Conservation (phyloP, 179 eudicot species). For the Monotropa hypopitys region DNA sequence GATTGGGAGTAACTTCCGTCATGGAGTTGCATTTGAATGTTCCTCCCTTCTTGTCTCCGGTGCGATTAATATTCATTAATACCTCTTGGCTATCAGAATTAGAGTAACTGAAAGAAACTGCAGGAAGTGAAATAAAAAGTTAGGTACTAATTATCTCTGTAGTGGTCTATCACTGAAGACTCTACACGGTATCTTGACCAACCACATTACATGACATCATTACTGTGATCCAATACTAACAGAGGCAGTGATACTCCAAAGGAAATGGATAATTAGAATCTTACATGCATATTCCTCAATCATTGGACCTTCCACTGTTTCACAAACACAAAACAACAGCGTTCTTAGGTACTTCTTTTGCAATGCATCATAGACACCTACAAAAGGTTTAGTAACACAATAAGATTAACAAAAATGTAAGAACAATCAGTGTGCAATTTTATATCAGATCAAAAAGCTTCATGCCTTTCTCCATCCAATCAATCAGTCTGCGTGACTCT, state of each 20-base stretch:
- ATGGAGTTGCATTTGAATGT: constrained; percentile 53
- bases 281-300: constrained; percentile 92
- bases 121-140: constrained; percentile 5
- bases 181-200: not conserved
- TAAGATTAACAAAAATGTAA: not conserved
- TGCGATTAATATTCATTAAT: constrained; percentile 69
- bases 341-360: constrained; percentile 84
- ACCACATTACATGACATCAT: not conserved
- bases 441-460: not conserved
- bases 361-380: constrained; percentile 93
- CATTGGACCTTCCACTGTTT: constrained; percentile 64
- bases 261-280: constrained; percentile 7
- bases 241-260: constrained; percentile 2
- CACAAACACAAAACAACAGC: constrained; percentile 71
- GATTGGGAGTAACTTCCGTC: constrained; percentile 72
- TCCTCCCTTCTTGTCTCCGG: constrained; percentile 74
- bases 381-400: constrained; percentile 6
- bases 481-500: constrained; percentile 85
- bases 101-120: constrained; percentile 86
- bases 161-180: not conserved
- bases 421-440: not conserved
- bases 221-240: too few relatives aligned
- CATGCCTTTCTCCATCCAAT: constrained; percentile 99
- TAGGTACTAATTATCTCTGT: too few relatives aligned
- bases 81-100: constrained; percentile 71